A percentile compares a stretch with the other conserved stretches of the same genome.
Evolutionary conservation across 768 basidiomycete genomes (phyloP).

Genomic region (Boletus rex-veris): DNA sequence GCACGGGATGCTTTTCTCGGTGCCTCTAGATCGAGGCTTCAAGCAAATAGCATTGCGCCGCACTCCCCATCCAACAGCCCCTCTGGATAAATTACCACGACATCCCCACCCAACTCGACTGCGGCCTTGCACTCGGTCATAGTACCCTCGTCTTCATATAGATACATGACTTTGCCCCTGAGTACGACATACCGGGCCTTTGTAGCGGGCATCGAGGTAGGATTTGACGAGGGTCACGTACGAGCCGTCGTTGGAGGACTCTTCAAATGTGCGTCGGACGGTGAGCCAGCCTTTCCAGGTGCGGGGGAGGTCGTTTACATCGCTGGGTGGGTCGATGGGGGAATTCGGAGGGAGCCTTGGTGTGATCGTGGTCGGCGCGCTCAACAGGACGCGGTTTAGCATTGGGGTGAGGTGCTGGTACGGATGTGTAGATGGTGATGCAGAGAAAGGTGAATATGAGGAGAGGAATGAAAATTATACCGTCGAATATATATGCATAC

Average conservation of each 20-base stretch:
- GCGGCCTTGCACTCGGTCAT: slow-evolving; percentile 89
- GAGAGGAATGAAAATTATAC: slow-evolving; percentile 85
- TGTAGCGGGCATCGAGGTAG: slow-evolving; percentile 76
- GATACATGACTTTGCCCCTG: no score
- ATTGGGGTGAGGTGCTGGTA: slow-evolving; percentile 51
- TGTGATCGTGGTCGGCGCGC: slow-evolving; percentile 23
- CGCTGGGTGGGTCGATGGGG: slow-evolving; percentile 34
- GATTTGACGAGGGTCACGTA: slow-evolving; percentile 80
- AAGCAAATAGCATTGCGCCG: slow-evolving; percentile 87
- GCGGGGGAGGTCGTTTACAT: no score
- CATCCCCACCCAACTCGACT: slow-evolving; percentile 79
- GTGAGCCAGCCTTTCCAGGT: no score
- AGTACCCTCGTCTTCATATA: slow-evolving; percentile 92
- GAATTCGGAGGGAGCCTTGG: slow-evolving; percentile 29
- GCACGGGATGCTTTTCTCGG: slow-evolving; percentile 43
- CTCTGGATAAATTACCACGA: slow-evolving; percentile 71
- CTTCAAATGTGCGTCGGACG: no score
- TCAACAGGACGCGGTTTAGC: slow-evolving; percentile 14
- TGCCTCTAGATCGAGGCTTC: slow-evolving; percentile 43
- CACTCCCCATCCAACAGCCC: slow-evolving; percentile 76
- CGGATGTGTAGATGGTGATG: no score
- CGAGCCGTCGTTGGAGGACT: slow-evolving; percentile 56
- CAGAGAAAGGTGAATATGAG: slow-evolving; percentile 54
- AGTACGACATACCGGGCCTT: no score
- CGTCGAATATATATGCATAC: no score